Evolutionary conservation across 108 stramenopile species (phyloP).

Genomic region (Conticribra guillardii): DNA sequence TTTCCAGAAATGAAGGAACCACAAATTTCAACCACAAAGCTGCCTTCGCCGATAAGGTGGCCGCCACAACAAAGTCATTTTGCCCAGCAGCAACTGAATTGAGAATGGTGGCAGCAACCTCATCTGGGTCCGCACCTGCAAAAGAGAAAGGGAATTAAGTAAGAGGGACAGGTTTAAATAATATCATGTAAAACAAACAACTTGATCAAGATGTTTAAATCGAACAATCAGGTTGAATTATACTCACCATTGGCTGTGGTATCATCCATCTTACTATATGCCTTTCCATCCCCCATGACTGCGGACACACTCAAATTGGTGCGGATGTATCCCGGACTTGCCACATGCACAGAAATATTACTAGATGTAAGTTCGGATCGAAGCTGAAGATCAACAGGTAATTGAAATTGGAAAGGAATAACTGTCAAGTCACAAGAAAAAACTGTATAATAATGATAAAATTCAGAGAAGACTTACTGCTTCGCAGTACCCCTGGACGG

Average conservation of each 20-base stretch:
- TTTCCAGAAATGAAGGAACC: conserved; percentile 63
- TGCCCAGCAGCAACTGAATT: conserved; percentile 50
- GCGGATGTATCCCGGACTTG: conserved; percentile 80
- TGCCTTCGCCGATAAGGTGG: conserved; percentile 60
- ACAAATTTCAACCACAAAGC: conserved; percentile 77
- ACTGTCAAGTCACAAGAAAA: no score
- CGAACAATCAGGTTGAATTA: no score
- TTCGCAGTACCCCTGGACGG: conserved; percentile 88
- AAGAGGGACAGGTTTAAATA: conserved; percentile 6
- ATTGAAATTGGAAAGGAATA: no score
- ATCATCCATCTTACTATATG: conserved; percentile 74
- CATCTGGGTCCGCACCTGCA: conserved; percentile 66
- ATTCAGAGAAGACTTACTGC: no score
- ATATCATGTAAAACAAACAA: not conserved
- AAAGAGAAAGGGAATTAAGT: not conserved
- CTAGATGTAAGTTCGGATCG: conserved; percentile 74
- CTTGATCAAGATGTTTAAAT: not conserved
- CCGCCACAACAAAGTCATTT: conserved; percentile 77
- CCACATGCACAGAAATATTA: conserved; percentile 65
- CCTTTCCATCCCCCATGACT: conserved; percentile 72
- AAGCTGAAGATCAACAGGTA: no score
- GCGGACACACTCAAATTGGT: conserved; percentile 73
- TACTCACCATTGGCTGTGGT: conserved; percentile 70
- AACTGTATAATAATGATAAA: no score
- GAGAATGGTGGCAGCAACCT: conserved; percentile 72